These are phyloP conservation scores for Powellomyces hirtus DNA, from an alignment of 192 early-diverging fungal genomes.

Conservation along the genomic window DNA sequence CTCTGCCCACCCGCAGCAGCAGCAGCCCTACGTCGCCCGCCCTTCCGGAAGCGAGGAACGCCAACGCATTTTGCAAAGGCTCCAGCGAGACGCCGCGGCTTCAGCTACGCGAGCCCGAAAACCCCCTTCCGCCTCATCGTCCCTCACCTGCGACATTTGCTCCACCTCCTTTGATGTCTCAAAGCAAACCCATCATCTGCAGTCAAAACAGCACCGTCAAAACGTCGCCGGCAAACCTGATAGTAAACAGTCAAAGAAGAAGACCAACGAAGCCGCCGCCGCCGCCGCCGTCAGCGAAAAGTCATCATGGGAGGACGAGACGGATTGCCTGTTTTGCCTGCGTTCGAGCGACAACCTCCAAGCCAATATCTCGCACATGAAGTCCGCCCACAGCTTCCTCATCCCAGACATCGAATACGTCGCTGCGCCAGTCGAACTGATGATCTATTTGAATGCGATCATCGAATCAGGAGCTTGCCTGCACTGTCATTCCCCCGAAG, in stretches of 20 bases:
- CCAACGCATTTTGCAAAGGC: background rate
- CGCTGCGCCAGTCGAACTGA: background rate
- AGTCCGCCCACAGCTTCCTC: background rate
- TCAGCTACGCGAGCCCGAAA: background rate
- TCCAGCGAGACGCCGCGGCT: background rate
- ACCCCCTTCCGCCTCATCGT: background rate
- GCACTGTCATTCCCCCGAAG: slow-evolving; percentile 11
- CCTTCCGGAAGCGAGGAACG: background rate
- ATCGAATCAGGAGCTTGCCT: slow-evolving; percentile 3
- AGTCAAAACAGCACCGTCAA: background rate
- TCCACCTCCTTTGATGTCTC: background rate
- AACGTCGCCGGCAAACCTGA: background rate
- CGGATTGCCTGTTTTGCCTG: slow-evolving; percentile 10
- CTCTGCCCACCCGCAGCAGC: no score
- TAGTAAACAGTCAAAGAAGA: background rate
- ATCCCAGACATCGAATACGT: slow-evolving; percentile 2
- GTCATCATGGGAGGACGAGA: background rate
- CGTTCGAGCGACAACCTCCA: background rate
- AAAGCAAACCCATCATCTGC: slow-evolving; percentile 3
- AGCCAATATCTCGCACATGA: slow-evolving; percentile 8
- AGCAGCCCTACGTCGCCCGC: slow-evolving; percentile 1
- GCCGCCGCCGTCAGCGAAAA: background rate
- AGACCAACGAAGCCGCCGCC: background rate
- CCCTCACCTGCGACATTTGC: background rate
- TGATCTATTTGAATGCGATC: background rate